Base-by-base conservation (phyloP, 2,329 filamentous ascomycete genomes). In the Xylaria sp. region DNA sequence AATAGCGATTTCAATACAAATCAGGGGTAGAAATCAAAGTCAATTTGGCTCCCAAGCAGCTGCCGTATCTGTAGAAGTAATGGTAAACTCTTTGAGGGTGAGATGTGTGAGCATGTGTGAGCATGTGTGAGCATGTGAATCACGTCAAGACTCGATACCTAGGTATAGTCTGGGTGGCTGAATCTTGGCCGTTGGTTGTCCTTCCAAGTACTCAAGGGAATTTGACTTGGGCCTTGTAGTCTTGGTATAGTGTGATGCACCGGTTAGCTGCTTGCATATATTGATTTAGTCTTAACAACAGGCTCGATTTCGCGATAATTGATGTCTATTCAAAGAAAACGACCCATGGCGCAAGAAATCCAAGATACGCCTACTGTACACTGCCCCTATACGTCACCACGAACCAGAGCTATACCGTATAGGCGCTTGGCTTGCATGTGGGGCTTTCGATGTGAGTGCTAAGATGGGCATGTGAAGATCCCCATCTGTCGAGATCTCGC, bases 391-490 rank as follows among this genome's bases (percentile, higher is more conserved):
- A n/a, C n/a, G n/a, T n/a, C n/a, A n/a, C n/a, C n/a, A n/a, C n/a
- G n/a, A n/a, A n/a, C n/a, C n/a, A n/a, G n/a, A n/a, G n/a, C n/a
- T n/a, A n/a, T n/a, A n/a, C n/a, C n/a, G n/a, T n/a, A n/a, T n/a
- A n/a, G n/a, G n/a, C n/a, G n/a, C n/a, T n/a, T n/a, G n/a, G 46
- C 17, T 33, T n/a, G 17, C 29, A 23, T 13, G 47, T 52, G 47
- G 55, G 46, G 33, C 47, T 51, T 29, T 53, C 19, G 33, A 59
- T 47, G 46, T 9, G 17, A 27, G 19, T 62, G 58, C 58, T 21
- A 41, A 46, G 54, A 21, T 29, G 17, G 21, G 21, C 43, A 29
- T 58, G 53, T 57, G 43, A 62, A 53, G 46, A 61, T 53, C 40
- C 29, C 15, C 13, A 3, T 43, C 21, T 35, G 31, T 7, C 13